Base-by-base conservation (phyloP, 495 filamentous ascomycete species). In the Poronia punctata region DNA sequence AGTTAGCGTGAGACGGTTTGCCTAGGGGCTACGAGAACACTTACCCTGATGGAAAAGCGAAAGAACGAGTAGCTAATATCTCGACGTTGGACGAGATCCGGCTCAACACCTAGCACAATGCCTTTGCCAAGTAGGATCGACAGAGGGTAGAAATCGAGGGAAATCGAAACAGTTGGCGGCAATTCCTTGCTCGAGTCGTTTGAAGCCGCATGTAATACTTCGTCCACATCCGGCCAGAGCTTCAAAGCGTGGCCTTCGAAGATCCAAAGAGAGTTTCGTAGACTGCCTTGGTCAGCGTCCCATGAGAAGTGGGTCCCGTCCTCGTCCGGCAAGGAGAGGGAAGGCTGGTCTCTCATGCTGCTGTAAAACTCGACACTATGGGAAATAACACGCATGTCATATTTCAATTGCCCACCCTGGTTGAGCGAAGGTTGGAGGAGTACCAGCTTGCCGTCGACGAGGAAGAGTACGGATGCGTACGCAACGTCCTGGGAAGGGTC, bases 401-500 rank as follows among this genome's bases (percentile, higher is more conserved):
- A 99, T 67, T 95, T 95, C 27, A 94, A 66, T 44, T 82, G 83
- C 2, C 84, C 84, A 14, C 77, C 75, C 25, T 84, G 80, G 29
- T 77, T 82, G 5, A 80, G 69, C 2, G 84, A 87, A 3, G 93
- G 92, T 46, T 94, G 87, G 19, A 99, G 70, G 11, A 97, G 70
- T 14, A 97, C 93, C 14, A 99, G 72, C 50, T 97, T 99, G 12
- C 88, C 93, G 57, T 97, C 93, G 5, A 97, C 89, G 20, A 97
- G 69, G 45, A 99, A 94, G 22, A 99, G 62, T 32, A 99, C 88
- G 3, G 86, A 92, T 12, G 93, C 93, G 33, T 86, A 79, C n/a
- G 84, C 83, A 3, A 97, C 93, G 62, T 99, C 93, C 53, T 95
- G 87, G 5, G 92, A 88, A 14, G 92, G 90, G 61, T 99, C 93